Percentiles rank a stretch among this genome's conserved stretches.
phyloP scores from a whole-genome alignment of 768 basidiomycete species.

The Cystoderma amianthinum region DNA sequence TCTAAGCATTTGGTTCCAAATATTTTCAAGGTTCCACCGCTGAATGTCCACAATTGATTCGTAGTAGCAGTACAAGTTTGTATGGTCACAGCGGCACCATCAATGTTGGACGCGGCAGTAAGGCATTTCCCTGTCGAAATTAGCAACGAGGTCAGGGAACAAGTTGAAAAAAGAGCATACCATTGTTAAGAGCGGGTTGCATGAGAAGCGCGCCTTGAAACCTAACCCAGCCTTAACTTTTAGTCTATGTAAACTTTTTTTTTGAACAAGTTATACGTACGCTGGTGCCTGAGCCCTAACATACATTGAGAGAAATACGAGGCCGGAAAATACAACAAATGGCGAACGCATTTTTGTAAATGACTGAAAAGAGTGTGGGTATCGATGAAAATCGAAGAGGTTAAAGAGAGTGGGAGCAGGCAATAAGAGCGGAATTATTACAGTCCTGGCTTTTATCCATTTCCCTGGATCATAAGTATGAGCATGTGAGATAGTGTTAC shows the following conservation, averaged over 20 bases:
- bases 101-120: conserved; percentile 39
- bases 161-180: conserved; percentile 15
- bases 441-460: too few species aligned
- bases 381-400: conserved; percentile 2
- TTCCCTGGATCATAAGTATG: too few species aligned
- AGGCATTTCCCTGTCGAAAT: conserved; percentile 36
- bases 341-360: conserved; percentile 10
- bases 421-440: too few species aligned
- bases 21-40: conserved; percentile 30
- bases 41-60: conserved; percentile 45
- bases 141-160: neutral
- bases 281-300: conserved; percentile 21
- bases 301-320: conserved; percentile 11
- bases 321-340: conserved; percentile 7
- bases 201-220: conserved; percentile 35
- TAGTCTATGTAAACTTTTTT: neutral
- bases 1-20: conserved; percentile 45
- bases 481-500: too few species aligned
- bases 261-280: conserved; percentile 8
- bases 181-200: conserved; percentile 33
- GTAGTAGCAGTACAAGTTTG: conserved; percentile 35
- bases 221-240: conserved; percentile 13
- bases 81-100: conserved; percentile 41
- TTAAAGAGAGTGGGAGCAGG: too few species aligned
- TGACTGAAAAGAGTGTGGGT: conserved; percentile 13